phyloP scores from a whole-genome alignment of 768 basidiomycete genomes.

The Mycena leptocephala region DNA sequence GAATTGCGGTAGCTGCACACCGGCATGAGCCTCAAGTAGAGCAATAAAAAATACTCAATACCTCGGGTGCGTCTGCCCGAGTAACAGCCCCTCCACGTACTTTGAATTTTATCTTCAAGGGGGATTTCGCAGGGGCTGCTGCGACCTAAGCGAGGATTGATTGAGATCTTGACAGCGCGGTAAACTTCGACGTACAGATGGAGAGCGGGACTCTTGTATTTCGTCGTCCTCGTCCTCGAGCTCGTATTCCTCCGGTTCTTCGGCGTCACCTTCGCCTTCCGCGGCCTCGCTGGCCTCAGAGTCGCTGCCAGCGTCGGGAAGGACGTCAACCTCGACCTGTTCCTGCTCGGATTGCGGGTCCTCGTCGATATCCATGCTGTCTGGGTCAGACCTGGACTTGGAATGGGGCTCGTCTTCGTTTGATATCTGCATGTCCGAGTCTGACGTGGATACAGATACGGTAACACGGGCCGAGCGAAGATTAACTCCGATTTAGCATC shows the following conservation, averaged over 20 bases:
- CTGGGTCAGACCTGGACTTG: background rate
- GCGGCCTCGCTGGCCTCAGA: constrained; percentile 31
- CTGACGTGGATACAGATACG: constrained; percentile 36
- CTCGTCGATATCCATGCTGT: constrained; percentile 29
- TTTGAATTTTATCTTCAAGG: constrained; percentile 36
- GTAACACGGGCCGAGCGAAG: constrained; percentile 28
- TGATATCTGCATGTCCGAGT: constrained; percentile 33
- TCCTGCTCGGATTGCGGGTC: constrained; percentile 25
- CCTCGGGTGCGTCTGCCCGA: constrained; percentile 28
- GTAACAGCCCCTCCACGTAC: constrained; percentile 18
- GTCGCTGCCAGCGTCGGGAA: constrained; percentile 26
- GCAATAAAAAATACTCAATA: background rate
- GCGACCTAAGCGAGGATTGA: background rate
- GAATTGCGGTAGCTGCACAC: constrained; percentile 2
- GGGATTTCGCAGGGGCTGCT: background rate
- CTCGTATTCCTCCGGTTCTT: constrained; percentile 37
- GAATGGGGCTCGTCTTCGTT: constrained; percentile 9
- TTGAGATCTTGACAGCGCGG: background rate
- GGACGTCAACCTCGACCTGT: constrained; percentile 35
- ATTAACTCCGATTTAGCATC: constrained; percentile 35
- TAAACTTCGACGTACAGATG: constrained; percentile 23
- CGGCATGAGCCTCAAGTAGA: background rate
- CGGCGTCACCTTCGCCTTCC: constrained; percentile 27
- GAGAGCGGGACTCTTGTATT: constrained; percentile 32
- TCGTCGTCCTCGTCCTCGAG: constrained; percentile 38